Evolutionary conservation across 2,329 filamentous ascomycete genomes (phyloP).

Genomic region (Venturia pyrina): DNA sequence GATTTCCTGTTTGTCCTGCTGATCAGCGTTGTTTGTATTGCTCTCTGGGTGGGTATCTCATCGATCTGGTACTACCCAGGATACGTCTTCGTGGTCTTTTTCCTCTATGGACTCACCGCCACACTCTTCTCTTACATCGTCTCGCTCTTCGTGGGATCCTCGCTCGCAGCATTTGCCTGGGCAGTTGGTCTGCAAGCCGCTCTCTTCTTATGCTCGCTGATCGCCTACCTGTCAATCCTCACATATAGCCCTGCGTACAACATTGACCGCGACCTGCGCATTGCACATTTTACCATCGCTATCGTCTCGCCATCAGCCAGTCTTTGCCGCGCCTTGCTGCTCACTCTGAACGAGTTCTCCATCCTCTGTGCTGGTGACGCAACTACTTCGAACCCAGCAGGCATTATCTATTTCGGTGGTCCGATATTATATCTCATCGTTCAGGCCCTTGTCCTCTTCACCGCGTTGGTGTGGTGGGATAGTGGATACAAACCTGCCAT

Average conservation of each 20-base stretch:
- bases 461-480: conserved; percentile 69
- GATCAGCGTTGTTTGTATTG: conserved; percentile 54
- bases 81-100: conserved; percentile 73
- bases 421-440: conserved; percentile 74
- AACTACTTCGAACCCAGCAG: conserved; percentile 56
- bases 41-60: conserved; percentile 52
- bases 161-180: conserved; percentile 76
- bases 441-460: conserved; percentile 62
- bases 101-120: conserved; percentile 70
- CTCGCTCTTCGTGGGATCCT: conserved; percentile 68
- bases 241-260: conserved; percentile 63
- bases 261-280: conserved; percentile 56
- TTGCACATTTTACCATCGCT: conserved; percentile 67
- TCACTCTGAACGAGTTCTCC: conserved; percentile 76
- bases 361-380: conserved; percentile 58
- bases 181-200: conserved; percentile 58
- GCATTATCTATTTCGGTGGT: conserved; percentile 66
- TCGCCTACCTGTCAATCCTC: conserved; percentile 38
- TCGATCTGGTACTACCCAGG: conserved; percentile 66
- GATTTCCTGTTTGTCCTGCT: conserved; percentile 67
- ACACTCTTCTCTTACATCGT: conserved; percentile 70
- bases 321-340: conserved; percentile 61
- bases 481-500: conserved; percentile 55
- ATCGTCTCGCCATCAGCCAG: conserved; percentile 68
- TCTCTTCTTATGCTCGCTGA: conserved; percentile 54